Percentiles rank a stretch among this genome's conserved stretches.
These are phyloP conservation scores for Starmera dryadoides DNA, from an alignment of 805 yeast genomes.

Conservation along the genomic window DNA sequence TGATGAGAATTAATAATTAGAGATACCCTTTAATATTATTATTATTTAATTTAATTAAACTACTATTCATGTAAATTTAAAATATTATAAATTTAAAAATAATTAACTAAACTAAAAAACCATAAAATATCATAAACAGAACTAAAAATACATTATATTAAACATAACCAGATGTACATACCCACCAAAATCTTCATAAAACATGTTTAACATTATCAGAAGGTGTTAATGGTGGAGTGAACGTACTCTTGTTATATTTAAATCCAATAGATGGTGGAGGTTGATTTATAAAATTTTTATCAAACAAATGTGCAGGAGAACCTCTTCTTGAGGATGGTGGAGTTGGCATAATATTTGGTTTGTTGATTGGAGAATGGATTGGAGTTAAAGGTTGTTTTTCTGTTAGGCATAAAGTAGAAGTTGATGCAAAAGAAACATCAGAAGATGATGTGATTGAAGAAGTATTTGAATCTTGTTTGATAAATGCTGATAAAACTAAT, in stretches of 20 bases:
- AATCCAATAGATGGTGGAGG: background rate
- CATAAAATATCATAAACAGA: too few species aligned
- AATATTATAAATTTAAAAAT: too few species aligned
- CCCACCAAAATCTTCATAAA: too few species aligned
- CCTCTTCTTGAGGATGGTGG: slow-evolving; percentile 22
- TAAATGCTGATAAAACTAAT: slow-evolving; percentile 6
- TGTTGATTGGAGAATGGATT: background rate
- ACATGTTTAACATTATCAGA: slow-evolving; percentile 3
- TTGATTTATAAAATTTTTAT: background rate
- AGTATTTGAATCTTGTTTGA: slow-evolving; percentile 7
- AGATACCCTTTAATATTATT: too few species aligned
- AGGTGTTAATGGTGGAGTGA: slow-evolving; percentile 18
- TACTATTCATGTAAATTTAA: too few species aligned
- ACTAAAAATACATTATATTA: too few species aligned
- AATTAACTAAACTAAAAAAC: too few species aligned
- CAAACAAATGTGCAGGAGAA: slow-evolving; percentile 15
- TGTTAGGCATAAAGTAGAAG: slow-evolving; percentile 1
- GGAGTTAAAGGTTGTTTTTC: background rate
- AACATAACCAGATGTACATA: too few species aligned
- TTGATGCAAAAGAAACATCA: slow-evolving; percentile 1
- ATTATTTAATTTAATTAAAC: too few species aligned
- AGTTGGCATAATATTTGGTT: slow-evolving; percentile 8
- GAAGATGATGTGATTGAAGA: background rate
- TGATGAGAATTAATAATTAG: too few species aligned
- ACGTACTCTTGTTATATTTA: background rate